Percentiles rank a stretch among this genome's conserved stretches.
phyloP scores from a whole-genome alignment of 306 rosid species.

The Sophora flavescens region DNA sequence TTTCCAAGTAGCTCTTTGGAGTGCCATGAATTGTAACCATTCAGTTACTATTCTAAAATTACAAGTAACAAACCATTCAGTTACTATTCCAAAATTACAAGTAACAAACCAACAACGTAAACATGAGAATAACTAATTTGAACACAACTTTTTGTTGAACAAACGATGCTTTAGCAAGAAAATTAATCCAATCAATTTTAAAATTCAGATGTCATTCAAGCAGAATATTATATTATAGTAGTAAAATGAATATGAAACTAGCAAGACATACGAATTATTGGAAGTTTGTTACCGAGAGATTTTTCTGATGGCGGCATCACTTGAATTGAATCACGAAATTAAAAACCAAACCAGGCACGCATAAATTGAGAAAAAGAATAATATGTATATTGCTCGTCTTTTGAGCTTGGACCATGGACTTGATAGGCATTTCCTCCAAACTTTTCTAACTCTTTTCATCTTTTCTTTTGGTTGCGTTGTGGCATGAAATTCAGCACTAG shows the following conservation, averaged over 20 bases:
- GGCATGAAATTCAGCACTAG: conserved; percentile 47
- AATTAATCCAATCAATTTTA: not conserved
- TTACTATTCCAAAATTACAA: conserved; percentile 12
- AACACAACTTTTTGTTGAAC: not conserved
- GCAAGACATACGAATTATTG: conserved; percentile 59
- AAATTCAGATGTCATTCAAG: not conserved
- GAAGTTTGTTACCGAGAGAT: conserved; percentile 53
- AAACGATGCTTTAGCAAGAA: not conserved
- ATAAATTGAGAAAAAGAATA: conserved; percentile 30
- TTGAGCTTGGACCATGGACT: not conserved
- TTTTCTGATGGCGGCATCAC: conserved; percentile 53
- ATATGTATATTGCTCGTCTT: not conserved
- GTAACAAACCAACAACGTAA: conserved; percentile 6
- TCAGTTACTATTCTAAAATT: not conserved
- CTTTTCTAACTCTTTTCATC: conserved; percentile 17
- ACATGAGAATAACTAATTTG: not conserved
- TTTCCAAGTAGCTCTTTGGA: not conserved
- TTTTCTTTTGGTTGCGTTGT: conserved; percentile 32
- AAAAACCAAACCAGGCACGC: conserved; percentile 23
- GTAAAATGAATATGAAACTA: conserved; percentile 27
- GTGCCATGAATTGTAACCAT: conserved; percentile 1
- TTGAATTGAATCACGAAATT: conserved; percentile 30
- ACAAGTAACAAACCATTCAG: conserved; percentile 19
- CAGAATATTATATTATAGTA: conserved; percentile 16
- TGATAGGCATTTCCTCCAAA: conserved; percentile 29